Conservation (phyloP, 768 basidiomycete genomes). For the Rhizopogon salebrosus region DNA sequence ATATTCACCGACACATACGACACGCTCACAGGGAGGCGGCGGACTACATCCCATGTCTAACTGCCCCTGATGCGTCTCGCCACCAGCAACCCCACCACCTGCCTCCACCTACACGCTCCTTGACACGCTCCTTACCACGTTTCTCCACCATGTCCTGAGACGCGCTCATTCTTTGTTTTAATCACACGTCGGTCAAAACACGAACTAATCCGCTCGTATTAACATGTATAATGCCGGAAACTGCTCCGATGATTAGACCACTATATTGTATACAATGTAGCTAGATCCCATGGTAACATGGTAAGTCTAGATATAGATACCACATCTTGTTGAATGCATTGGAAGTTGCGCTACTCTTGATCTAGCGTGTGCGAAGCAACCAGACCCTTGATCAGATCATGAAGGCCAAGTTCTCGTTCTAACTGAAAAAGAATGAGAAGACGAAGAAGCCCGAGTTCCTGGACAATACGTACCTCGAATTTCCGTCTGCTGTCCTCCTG, state of each 20-base stretch:
- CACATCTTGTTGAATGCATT: neutral
- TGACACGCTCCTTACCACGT: neutral
- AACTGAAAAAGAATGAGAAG: constrained; percentile 35
- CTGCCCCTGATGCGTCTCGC: neutral
- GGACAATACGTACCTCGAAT: constrained; percentile 39
- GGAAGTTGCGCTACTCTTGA: neutral
- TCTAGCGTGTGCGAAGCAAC: constrained; percentile 1
- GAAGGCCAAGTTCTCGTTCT: constrained; percentile 50
- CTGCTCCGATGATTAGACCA: neutral
- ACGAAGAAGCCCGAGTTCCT: neutral
- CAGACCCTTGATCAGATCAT: constrained; percentile 38
- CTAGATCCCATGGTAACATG: neutral
- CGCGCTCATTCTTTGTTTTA: neutral
- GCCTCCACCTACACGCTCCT: neutral
- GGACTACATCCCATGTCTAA: constrained; percentile 8
- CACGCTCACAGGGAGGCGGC: constrained; percentile 11
- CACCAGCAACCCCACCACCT: neutral
- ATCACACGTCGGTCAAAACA: neutral
- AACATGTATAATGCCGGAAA: neutral
- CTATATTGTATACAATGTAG: neutral
- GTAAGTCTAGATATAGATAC: neutral
- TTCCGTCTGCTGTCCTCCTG: constrained; percentile 47
- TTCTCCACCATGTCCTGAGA: neutral
- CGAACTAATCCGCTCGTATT: neutral
- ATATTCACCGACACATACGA: constrained; percentile 20